Evolutionary conservation across 148 eudicot genomes (phyloP).

Genomic region (Vaccinium corymbosum): DNA sequence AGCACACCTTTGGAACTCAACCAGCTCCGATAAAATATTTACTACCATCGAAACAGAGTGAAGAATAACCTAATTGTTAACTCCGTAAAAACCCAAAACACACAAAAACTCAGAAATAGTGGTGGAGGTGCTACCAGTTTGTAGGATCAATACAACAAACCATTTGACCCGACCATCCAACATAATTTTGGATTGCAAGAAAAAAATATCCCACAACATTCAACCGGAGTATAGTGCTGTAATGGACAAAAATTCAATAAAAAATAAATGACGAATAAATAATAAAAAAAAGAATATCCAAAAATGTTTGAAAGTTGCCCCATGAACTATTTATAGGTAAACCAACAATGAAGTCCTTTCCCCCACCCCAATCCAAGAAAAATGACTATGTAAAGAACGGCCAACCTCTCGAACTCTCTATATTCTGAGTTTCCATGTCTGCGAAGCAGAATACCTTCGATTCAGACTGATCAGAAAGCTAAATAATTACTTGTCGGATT

Average conservation of each 20-base stretch:
- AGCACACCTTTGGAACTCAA: too few species aligned
- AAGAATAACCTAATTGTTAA: background rate
- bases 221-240: slow-evolving; percentile 23
- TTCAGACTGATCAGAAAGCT: background rate
- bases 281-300: too few species aligned
- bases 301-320: background rate
- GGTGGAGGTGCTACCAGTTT: too few species aligned
- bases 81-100: too few species aligned
- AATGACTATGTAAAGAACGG: background rate
- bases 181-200: slow-evolving; percentile 21
- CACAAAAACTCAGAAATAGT: too few species aligned
- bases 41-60: background rate
- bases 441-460: slow-evolving; percentile 10
- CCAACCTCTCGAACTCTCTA: background rate
- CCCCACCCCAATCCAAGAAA: background rate
- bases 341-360: background rate
- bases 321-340: slow-evolving; percentile 1
- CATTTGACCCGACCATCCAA: background rate
- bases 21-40: too few species aligned
- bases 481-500: background rate
- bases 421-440: slow-evolving; percentile 7
- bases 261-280: background rate
- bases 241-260: background rate
- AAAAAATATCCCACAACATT: slow-evolving; percentile 16
- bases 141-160: too few species aligned